phyloP scores from a whole-genome alignment of 305 asterid species.

The Solanum hybrid region DNA sequence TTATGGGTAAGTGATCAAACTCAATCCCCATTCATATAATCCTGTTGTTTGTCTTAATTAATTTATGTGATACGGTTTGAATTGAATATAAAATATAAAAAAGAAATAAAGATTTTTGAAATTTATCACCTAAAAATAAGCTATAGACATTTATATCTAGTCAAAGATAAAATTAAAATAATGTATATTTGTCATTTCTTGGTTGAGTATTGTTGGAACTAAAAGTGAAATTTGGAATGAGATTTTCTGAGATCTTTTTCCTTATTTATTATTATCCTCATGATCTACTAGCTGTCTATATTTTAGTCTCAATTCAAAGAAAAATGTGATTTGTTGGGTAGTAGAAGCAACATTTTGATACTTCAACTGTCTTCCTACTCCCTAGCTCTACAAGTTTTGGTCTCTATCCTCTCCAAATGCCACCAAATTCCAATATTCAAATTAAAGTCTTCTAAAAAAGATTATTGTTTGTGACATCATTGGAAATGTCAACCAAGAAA shows the following conservation, averaged over 20 bases:
- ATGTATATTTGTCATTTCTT: neutral
- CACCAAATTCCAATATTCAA: neutral
- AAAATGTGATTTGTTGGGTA: neutral
- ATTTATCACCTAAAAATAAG: neutral
- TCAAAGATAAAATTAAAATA: neutral
- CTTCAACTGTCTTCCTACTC: conserved; percentile 6
- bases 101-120: neutral
- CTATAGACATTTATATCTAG: neutral
- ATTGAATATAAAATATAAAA: neutral
- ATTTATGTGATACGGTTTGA: neutral
- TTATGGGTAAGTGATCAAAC: neutral
- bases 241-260: neutral
- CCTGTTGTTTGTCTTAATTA: neutral
- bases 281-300: neutral
- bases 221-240: neutral
- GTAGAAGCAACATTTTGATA: conserved; percentile 1
- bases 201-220: neutral
- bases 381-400: neutral
- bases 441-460: neutral
- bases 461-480: neutral
- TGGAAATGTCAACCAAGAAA: neutral
- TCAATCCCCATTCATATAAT: neutral
- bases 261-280: neutral
- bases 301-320: neutral
- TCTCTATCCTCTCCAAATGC: neutral